Evolutionary conservation across 768 basidiomycete genomes (phyloP).

Genomic region (Termitomyces sp.): DNA sequence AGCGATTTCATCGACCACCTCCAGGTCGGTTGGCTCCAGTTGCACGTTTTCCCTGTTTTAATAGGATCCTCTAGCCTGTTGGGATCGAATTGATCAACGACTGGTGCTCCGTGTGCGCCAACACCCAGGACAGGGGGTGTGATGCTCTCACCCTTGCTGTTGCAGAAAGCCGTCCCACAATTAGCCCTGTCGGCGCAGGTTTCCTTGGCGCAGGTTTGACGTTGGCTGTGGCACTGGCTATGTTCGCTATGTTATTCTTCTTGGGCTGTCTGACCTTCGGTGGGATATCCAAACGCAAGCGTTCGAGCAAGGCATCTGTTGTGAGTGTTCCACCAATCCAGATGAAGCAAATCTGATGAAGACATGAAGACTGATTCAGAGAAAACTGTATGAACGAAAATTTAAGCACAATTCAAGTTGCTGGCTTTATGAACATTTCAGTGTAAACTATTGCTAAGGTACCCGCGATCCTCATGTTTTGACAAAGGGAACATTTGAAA

Average conservation of each 20-base stretch:
- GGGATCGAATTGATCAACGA: conserved; percentile 47
- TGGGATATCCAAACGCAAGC: conserved; percentile 7
- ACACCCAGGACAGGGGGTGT: conserved; percentile 56
- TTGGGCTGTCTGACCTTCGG: conserved; percentile 34
- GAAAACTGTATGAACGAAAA: neutral
- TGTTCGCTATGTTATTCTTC: conserved; percentile 35
- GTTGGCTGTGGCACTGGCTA: conserved; percentile 34
- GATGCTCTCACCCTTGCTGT: conserved; percentile 37
- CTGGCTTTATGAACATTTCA: neutral
- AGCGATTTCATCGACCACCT: conserved; percentile 43
- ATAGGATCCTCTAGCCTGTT: conserved; percentile 32
- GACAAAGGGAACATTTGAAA: neutral
- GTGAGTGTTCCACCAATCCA: neutral
- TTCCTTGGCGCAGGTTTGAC: conserved; percentile 62
- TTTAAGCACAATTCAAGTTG: neutral
- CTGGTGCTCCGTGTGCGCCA: conserved; percentile 61
- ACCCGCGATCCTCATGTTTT: neutral
- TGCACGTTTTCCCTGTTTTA: neutral
- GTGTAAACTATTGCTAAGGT: neutral
- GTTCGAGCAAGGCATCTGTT: neutral
- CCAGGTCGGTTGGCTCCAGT: conserved; percentile 18
- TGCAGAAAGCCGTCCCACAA: conserved; percentile 26
- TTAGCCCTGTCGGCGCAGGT: conserved; percentile 60
- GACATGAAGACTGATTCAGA: neutral
- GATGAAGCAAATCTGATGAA: neutral